phyloP scores from a whole-genome alignment of 2,329 filamentous ascomycete species.

The Claviceps cyperi region DNA sequence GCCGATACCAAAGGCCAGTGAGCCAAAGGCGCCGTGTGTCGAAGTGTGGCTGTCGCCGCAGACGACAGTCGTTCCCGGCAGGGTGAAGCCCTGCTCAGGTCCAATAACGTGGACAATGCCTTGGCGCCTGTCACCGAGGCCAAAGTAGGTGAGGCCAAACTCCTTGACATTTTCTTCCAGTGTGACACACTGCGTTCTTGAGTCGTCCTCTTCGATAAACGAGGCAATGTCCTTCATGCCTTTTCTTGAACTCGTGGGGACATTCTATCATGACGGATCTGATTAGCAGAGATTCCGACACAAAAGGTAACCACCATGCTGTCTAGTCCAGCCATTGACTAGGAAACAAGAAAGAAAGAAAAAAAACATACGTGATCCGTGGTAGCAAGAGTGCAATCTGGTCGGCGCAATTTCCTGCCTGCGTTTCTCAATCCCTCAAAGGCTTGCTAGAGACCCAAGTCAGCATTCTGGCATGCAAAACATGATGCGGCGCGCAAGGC shows the following conservation, averaged over 20 bases:
- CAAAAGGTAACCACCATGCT: no score
- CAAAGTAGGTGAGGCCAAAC: slow-evolving; percentile 94
- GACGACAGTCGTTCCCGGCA: slow-evolving; percentile 90
- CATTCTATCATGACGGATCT: slow-evolving; percentile 46
- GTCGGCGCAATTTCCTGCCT: slow-evolving; percentile 71
- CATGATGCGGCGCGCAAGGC: no score
- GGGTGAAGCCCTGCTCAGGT: slow-evolving; percentile 95
- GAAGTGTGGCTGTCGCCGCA: slow-evolving; percentile 98
- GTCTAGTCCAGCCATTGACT: no score
- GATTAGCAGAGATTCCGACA: slow-evolving; percentile 5
- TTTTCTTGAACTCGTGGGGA: slow-evolving; percentile 82
- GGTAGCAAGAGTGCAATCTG: slow-evolving; percentile 91
- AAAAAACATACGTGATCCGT: slow-evolving; percentile 71
- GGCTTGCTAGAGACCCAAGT: slow-evolving; percentile 51
- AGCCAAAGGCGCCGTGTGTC: slow-evolving; percentile 91
- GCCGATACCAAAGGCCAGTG: slow-evolving; percentile 91
- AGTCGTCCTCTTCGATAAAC: slow-evolving; percentile 92
- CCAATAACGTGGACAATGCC: slow-evolving; percentile 98
- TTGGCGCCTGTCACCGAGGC: slow-evolving; percentile 88
- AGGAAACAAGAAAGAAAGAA: neutral
- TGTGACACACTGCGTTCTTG: slow-evolving; percentile 82
- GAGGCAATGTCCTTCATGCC: slow-evolving; percentile 83
- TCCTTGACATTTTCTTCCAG: slow-evolving; percentile 96
- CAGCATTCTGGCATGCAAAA: neutral
- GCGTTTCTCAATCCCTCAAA: slow-evolving; percentile 93